Conservation (phyloP, 2,329 filamentous ascomycete genomes). For the Pestalotiopsis sp. region DNA sequence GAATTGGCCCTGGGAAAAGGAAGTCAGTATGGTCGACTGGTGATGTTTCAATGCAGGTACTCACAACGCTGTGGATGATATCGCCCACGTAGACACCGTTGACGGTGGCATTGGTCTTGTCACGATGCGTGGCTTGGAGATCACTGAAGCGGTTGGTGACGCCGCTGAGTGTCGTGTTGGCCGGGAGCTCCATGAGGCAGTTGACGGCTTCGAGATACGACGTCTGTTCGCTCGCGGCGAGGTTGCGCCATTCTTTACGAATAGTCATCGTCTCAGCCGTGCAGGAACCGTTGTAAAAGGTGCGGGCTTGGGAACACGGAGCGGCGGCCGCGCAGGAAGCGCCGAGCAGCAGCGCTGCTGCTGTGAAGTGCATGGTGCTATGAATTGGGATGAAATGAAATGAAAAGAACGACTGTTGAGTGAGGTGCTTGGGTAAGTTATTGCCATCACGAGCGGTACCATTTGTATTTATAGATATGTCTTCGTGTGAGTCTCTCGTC, state of each 20-base stretch:
- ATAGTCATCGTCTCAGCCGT: neutral
- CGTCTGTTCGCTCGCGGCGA: neutral
- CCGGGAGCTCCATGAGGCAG: neutral
- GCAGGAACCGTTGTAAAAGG: constrained; percentile 1
- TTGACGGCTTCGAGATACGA: neutral
- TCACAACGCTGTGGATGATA: constrained; percentile 8
- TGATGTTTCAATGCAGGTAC: neutral
- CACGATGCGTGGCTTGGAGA: neutral
- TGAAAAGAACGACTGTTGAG: neutral
- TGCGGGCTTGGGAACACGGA: neutral
- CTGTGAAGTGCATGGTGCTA: neutral
- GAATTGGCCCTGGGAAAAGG: constrained; percentile 4
- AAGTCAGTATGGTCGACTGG: neutral
- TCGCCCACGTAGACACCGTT: neutral
- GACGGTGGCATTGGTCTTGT: constrained; percentile 3
- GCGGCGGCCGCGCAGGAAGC: neutral
- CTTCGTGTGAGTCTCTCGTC: neutral
- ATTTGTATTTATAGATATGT: neutral
- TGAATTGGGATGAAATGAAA: neutral
- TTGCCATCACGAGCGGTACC: neutral
- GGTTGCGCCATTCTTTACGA: constrained; percentile 5
- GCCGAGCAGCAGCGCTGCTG: neutral
- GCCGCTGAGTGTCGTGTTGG: neutral
- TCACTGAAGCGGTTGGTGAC: constrained; percentile 8
- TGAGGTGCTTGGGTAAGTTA: neutral